Base-by-base conservation (phyloP, 345 rosid genomes). In the Triadica sebifera region DNA sequence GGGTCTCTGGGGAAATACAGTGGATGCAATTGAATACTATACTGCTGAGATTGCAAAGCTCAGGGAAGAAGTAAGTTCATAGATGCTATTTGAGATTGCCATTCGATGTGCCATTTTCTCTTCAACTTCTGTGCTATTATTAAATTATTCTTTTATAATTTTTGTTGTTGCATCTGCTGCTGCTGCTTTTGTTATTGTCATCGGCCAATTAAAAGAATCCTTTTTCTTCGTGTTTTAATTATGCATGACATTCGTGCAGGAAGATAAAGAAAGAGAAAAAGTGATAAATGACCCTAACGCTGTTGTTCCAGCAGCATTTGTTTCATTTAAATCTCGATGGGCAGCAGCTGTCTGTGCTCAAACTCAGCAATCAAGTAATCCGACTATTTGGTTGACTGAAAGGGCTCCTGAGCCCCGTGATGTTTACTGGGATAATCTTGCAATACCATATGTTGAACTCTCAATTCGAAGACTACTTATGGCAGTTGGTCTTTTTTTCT, bases 341-440 rank as follows among this genome's bases (percentile, higher is more conserved):
- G 98, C 88, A 51, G 92, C 99, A 39, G 98, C 96, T 39, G 89
- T 96, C 70, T 91, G 99, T 75, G 98, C 99, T 79, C 94, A 93
- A 86, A 93, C 99, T 38, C 98, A 96, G 79, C 97, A 87, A 81
- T 81, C 89, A 37, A 85, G 89, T 66, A 90, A 93, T 74, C 95
- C 98, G 19, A 93, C 98, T 59, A 81, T 86, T 60, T 96, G 98
- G 98, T 78, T 96, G 72, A 87, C 96, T 1, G 89, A 93, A 76
- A 89, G 98, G 93, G 97, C 95, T 75, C 95, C 97, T 6, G 97
- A 93, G 82, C 99, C 99, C 12, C 83, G 99, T 0, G 96, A 96
- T 81, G 86, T 96, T 67, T 91, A 82, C 70, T 93, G 99, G 98
- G 79, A 86, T 49, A 96, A 93, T 78, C 96, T 93, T 34, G 87